Percentiles rank a stretch among this genome's conserved stretches.
Evolutionary conservation across 495 filamentous ascomycete genomes (phyloP).

Genomic region (Hyaloscypha variabilis): DNA sequence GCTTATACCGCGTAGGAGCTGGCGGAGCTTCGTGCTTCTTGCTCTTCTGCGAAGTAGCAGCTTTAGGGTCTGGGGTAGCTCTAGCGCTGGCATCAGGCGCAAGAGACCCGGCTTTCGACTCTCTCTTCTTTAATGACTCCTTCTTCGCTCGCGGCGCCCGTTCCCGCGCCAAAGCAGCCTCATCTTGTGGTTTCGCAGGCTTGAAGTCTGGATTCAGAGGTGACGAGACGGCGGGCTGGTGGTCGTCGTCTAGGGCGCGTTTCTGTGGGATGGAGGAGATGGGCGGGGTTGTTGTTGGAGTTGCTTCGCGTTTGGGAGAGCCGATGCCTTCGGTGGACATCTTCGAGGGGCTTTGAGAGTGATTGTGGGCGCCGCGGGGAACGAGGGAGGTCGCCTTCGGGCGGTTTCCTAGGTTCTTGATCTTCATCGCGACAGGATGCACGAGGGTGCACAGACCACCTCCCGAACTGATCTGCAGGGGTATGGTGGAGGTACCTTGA

Average conservation of each 20-base stretch:
- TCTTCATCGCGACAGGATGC: background rate
- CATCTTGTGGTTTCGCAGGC: constrained; percentile 22
- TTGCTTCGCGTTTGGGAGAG: constrained; percentile 26
- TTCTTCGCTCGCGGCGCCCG: constrained; percentile 60
- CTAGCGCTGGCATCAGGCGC: constrained; percentile 47
- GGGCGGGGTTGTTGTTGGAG: constrained; percentile 23
- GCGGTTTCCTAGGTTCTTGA: background rate
- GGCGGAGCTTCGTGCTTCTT: constrained; percentile 43
- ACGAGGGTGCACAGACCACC: background rate
- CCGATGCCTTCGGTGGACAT: constrained; percentile 24
- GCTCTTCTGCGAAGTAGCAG: constrained; percentile 39
- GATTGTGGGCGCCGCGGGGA: background rate
- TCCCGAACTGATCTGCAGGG: background rate
- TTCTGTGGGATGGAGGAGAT: constrained; percentile 60
- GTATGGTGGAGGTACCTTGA: background rate
- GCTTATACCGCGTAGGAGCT: constrained; percentile 57
- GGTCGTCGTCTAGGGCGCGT: constrained; percentile 52
- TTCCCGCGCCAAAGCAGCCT: constrained; percentile 39
- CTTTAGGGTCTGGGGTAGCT: constrained; percentile 53
- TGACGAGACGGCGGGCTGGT: constrained; percentile 60
- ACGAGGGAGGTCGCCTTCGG: background rate
- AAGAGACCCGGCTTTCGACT: constrained; percentile 58
- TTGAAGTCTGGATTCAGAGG: constrained; percentile 62
- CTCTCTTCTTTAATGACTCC: constrained; percentile 76
- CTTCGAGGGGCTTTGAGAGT: background rate